Conservation (phyloP, 2,329 filamentous ascomycete genomes). For the Mycosphaerella arachidis region DNA sequence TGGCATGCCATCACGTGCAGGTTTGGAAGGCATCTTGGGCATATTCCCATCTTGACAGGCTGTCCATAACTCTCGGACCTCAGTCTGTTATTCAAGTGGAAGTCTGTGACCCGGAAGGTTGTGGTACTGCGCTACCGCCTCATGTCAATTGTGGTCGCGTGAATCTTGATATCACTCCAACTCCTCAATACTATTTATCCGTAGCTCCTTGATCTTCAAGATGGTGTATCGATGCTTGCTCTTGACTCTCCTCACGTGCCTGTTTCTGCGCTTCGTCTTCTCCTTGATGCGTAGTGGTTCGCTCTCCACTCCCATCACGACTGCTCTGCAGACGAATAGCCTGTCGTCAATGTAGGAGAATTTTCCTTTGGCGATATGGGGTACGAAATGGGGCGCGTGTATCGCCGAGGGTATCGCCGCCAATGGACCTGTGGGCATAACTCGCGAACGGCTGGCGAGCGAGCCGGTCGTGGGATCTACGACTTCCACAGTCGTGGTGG, state of each 20-base stretch:
- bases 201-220: slow-evolving; percentile 76
- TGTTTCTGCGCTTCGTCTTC: slow-evolving; percentile 62
- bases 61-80: no score
- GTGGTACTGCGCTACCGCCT: neutral
- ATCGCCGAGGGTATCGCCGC: slow-evolving; percentile 25
- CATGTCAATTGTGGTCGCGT: neutral
- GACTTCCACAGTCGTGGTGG: slow-evolving; percentile 20
- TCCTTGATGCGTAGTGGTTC: slow-evolving; percentile 55
- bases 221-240: slow-evolving; percentile 92
- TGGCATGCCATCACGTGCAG: no score
- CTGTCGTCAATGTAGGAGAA: slow-evolving; percentile 67
- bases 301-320: slow-evolving; percentile 77
- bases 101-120: neutral
- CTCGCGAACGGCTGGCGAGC: slow-evolving; percentile 21
- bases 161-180: slow-evolving; percentile 38
- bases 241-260: slow-evolving; percentile 65
- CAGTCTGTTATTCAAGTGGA: no score
- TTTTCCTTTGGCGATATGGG: slow-evolving; percentile 37
- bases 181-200: slow-evolving; percentile 57
- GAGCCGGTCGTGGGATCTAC: slow-evolving; percentile 27
- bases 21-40: no score
- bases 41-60: no score
- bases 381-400: slow-evolving; percentile 34
- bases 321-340: slow-evolving; percentile 78
- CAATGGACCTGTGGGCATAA: slow-evolving; percentile 30